Evolutionary conservation across 768 basidiomycete genomes (phyloP).

Genomic region (Coprinopsis sp.): DNA sequence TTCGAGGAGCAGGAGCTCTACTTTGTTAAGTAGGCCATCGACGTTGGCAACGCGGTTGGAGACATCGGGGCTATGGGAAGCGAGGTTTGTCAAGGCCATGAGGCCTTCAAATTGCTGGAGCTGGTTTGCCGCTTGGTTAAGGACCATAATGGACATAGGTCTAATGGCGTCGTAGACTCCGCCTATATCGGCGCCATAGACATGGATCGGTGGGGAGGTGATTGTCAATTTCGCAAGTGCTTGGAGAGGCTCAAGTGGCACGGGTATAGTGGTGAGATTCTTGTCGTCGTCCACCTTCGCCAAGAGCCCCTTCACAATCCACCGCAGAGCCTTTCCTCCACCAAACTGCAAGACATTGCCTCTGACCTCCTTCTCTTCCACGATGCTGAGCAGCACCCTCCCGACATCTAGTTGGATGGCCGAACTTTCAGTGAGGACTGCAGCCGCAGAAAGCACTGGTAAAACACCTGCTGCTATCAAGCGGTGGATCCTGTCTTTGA

Average conservation of each 20-base stretch:
- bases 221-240: slow-evolving; percentile 91
- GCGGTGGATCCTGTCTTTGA: slow-evolving; percentile 53
- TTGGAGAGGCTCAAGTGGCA: slow-evolving; percentile 60
- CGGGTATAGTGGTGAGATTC: slow-evolving; percentile 27
- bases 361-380: slow-evolving; percentile 75
- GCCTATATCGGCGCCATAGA: slow-evolving; percentile 82
- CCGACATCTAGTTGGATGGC: slow-evolving; percentile 57
- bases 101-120: slow-evolving; percentile 88
- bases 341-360: slow-evolving; percentile 75
- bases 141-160: slow-evolving; percentile 71
- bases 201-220: slow-evolving; percentile 83
- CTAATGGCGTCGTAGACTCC: slow-evolving; percentile 79
- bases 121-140: slow-evolving; percentile 60
- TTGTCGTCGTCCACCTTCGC: slow-evolving; percentile 23
- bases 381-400: slow-evolving; percentile 61
- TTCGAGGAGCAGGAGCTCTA: slow-evolving; percentile 74
- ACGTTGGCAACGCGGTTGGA: slow-evolving; percentile 63
- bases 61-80: slow-evolving; percentile 66
- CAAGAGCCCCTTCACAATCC: slow-evolving; percentile 50
- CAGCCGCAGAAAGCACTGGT: slow-evolving; percentile 53
- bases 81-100: slow-evolving; percentile 95
- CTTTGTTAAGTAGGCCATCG: slow-evolving; percentile 55
- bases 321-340: slow-evolving; percentile 61
- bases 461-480: slow-evolving; percentile 61
- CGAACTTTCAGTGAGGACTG: slow-evolving; percentile 56